phyloP scores from a whole-genome alignment of 805 yeast species.

The Kodamaea nitidulidarum region DNA sequence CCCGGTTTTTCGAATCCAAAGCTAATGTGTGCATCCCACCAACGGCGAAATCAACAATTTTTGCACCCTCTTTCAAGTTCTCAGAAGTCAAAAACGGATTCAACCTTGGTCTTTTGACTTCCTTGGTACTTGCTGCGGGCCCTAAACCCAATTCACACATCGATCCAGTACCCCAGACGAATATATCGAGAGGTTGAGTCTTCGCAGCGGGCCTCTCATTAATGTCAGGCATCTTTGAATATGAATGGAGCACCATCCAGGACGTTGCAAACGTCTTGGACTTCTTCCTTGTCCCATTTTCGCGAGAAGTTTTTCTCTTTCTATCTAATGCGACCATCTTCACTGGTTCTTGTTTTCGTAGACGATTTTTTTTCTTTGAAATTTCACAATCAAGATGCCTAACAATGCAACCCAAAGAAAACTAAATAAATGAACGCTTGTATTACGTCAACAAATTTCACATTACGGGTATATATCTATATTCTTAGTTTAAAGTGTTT shows the following conservation, averaged over 20 bases:
- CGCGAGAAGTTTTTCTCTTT: slow-evolving; percentile 29
- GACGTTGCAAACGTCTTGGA: slow-evolving; percentile 22
- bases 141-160: slow-evolving; percentile 99
- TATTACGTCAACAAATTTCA: too few relatives aligned
- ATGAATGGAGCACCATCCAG: slow-evolving; percentile 46
- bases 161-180: slow-evolving; percentile 94
- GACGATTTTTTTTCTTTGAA: background rate
- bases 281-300: slow-evolving; percentile 12
- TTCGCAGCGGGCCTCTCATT: slow-evolving; percentile 38
- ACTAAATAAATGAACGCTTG: too few relatives aligned
- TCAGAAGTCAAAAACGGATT: slow-evolving; percentile 69
- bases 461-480: slow-evolving; percentile 1
- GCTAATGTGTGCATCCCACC: slow-evolving; percentile 97
- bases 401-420: background rate
- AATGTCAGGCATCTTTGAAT: slow-evolving; percentile 44
- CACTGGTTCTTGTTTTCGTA: background rate
- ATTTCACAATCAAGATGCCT: slow-evolving; percentile 1
- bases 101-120: slow-evolving; percentile 92
- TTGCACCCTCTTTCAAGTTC: slow-evolving; percentile 38
- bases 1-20: slow-evolving; percentile 63
- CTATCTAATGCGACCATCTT: slow-evolving; percentile 43
- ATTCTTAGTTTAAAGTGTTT: slow-evolving; percentile 28
- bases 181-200: slow-evolving; percentile 60
- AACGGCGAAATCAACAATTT: slow-evolving; percentile 81
- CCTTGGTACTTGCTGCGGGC: slow-evolving; percentile 85